Evolutionary conservation across 495 filamentous ascomycete genomes (phyloP).

Genomic region (Penicillium robsamsonii): DNA sequence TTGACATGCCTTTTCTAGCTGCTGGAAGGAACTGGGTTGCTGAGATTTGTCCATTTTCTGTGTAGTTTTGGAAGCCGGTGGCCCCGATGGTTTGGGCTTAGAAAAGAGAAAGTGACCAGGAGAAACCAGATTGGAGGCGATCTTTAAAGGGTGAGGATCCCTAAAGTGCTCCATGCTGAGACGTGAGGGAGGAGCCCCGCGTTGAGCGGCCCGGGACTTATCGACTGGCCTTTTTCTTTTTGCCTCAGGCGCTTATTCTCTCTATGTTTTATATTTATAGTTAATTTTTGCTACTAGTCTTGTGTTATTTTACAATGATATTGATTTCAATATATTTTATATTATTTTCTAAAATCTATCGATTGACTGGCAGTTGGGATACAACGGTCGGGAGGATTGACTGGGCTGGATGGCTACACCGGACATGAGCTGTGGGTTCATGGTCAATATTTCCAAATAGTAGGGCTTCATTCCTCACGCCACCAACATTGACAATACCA

Average conservation of each 20-base stretch:
- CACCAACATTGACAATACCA: conserved; percentile 79
- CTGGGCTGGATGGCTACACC: conserved; percentile 41
- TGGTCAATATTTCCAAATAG: conserved; percentile 55
- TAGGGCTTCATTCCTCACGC: conserved; percentile 72
- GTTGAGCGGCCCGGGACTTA: conserved; percentile 22
- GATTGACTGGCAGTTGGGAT: conserved; percentile 28
- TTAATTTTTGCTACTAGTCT: too few species aligned
- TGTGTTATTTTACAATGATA: background rate
- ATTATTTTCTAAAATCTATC: conserved; percentile 3
- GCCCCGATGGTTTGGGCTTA: conserved; percentile 20
- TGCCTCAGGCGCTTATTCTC: conserved; percentile 1
- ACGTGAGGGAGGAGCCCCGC: conserved; percentile 30
- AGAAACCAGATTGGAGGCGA: conserved; percentile 37
- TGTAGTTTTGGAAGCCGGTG: conserved; percentile 6
- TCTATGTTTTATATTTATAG: background rate
- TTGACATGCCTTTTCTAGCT: conserved; percentile 76
- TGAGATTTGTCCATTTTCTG: conserved; percentile 81
- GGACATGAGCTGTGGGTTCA: conserved; percentile 28
- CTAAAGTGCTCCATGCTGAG: conserved; percentile 28
- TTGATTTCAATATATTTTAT: conserved; percentile 2
- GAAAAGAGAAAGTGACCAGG: conserved; percentile 40
- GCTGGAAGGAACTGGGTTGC: conserved; percentile 94
- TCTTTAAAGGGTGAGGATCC: conserved; percentile 30
- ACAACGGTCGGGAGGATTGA: conserved; percentile 37
- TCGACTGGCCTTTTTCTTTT: conserved; percentile 7